Base-by-base conservation (phyloP, 305 asterid genomes). In the Fraxinus velutina region DNA sequence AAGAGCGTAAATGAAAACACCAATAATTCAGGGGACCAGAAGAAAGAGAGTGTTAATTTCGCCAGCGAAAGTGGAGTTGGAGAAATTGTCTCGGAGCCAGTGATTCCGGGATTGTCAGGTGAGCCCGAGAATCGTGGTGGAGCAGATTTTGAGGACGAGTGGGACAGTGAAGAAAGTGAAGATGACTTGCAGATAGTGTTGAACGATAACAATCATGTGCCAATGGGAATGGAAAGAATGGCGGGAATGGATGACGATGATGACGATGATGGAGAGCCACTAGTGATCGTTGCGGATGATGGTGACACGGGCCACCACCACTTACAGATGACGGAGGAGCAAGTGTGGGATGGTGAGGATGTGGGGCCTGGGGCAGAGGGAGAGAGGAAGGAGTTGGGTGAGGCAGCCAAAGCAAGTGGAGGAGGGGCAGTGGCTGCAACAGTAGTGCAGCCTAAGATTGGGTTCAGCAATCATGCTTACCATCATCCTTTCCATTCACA, bases 141-240 rank as follows among this genome's bases (percentile, higher is more conserved):
- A 66, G 83, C 89, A 9, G 89, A 86, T 78, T 32, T 82, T 24
- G 91, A 89, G 75, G 94, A 93, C 33, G 98, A 92, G 71, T 91
- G 92, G 94, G 98, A 92, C 78, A 94, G 98, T 81, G 99, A 95
- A 22, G 94, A 91, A 78, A 91, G 98, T 78, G 99, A 96, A 73
- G 99, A 96, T 84, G 99, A 96, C 89, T 88, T 96, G 87, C 97
- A 89, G 80, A 96, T 96, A 80, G 98, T 96, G 81, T 88, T 96
- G 84, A 96, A 96, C 77, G 97, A 95, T 24, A 89, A 81, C 76
- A 84, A 86, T 84, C 89, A 89, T 70, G 93, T 89, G 27, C 92
- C 87, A 2, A 87, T 89, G 90, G 99, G 98, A 78, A 90, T 92
- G 92, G 97, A 89, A 74, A 81, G 86, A 73, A 83, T 79, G 87